Base-by-base conservation (phyloP, 2,329 filamentous ascomycete species). In the Elsinoe australis region DNA sequence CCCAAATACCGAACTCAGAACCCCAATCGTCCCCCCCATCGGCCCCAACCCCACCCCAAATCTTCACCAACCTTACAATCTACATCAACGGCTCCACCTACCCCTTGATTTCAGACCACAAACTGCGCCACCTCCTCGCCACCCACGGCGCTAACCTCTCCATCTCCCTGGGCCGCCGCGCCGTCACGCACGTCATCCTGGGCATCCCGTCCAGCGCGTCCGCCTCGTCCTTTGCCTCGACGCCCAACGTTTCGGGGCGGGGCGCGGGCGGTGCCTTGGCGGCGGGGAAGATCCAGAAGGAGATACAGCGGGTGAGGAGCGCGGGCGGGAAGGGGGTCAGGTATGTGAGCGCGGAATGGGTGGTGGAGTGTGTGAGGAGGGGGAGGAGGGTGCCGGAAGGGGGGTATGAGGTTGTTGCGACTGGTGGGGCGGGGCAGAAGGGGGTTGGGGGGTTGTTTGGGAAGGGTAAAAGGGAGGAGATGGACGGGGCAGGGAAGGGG, bases 21-120 rank as follows among this genome's bases (percentile, higher is more conserved):
- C 6, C 26, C 7, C 26, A 29, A 12, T 7, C 26, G 26, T 7
- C 26, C 26, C 12, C 26, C 42, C 8, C 15, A 36, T 24, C n/a
- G n/a, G n/a, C n/a, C n/a, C 15, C 35, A 5, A 45, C 34, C 12
- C 14, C 44, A 12, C 47, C 50, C 18, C 53, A 60, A 29, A 64
- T 56, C 26, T 89, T 95, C 61, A 67, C 76, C 35, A 78, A 80
- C 12, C 73, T 88, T 17, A 81, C 78, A 45, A 76, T 95, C 57
- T 92, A 90, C 67, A 76, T 95, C 65, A 95, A 95, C 65, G 88
- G 88, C 52, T 89, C 85, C 55, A 94, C 87, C 2, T 76, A 81
- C 51, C 88, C 89, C 1, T 65, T 79, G 18, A 76, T 95, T 53
- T 94, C 86, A 10, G 89, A 95, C 64, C 85, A 94, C 68, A 84